Percentiles rank a stretch among this genome's conserved stretches.
Conservation (phyloP, 176 grass and related monocot species). For the Leersia perrieri region DNA sequence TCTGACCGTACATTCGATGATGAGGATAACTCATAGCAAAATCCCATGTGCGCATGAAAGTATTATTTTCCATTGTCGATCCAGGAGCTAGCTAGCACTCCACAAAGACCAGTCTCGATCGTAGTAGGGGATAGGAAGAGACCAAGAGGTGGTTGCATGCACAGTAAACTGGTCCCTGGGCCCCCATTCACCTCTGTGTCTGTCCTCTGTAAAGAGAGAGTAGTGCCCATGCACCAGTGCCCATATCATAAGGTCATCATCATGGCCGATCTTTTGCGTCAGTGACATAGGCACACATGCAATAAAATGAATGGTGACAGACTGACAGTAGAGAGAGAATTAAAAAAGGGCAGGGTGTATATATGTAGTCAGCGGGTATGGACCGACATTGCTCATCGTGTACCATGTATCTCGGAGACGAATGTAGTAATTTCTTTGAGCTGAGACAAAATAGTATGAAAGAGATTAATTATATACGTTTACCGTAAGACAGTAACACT, state of each 20-base stretch:
- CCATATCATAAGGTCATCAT: constrained; percentile 61
- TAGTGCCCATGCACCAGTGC: not conserved
- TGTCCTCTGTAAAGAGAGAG: not conserved
- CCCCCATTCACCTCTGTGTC: not conserved
- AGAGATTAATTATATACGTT: no score
- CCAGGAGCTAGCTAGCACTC: not conserved
- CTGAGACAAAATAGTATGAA: no score
- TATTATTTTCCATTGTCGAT: not conserved
- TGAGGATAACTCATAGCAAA: not conserved
- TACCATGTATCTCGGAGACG: not conserved
- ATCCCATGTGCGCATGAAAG: not conserved
- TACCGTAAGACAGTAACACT: no score
- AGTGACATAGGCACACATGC: not conserved
- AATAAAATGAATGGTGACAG: not conserved
- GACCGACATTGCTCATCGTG: not conserved
- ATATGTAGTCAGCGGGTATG: not conserved
- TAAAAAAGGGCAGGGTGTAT: no score
- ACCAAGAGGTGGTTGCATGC: not conserved
- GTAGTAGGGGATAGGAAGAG: not conserved
- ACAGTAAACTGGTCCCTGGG: not conserved
- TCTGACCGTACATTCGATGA: not conserved
- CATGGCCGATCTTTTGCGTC: constrained; percentile 36
- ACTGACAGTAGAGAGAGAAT: not conserved
- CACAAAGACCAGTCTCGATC: no score
- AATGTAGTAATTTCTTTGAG: no score